Conservation (phyloP, 257 asterid genomes). For the Solanum lycopersicoides region DNA sequence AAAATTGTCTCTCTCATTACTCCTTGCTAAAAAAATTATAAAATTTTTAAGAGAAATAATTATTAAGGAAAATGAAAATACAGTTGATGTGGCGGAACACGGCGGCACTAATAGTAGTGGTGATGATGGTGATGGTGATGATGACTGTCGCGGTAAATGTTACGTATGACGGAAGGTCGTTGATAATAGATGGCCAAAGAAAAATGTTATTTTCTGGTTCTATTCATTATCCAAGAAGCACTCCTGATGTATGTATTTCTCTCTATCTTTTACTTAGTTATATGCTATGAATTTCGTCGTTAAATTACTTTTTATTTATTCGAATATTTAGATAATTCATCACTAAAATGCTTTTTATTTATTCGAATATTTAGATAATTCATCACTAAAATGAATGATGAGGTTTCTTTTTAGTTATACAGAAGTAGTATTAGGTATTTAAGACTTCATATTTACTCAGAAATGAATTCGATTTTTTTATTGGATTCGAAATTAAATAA, state of each 20-base stretch:
- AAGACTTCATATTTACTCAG: neutral
- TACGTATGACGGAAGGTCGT: conserved; percentile 56
- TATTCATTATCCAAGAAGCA: conserved; percentile 83
- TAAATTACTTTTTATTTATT: too few relatives aligned
- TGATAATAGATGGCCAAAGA: conserved; percentile 54
- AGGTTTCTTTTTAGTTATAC: neutral
- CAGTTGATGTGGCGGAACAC: conserved; percentile 6
- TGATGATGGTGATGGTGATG: neutral
- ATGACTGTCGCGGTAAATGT: conserved; percentile 26
- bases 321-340: too few relatives aligned
- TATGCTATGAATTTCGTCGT: neutral
- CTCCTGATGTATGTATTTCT: conserved; percentile 53
- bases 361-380: too few relatives aligned
- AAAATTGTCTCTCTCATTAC: neutral
- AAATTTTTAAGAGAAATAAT: neutral
- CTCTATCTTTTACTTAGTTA: neutral
- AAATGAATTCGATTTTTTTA: too few relatives aligned
- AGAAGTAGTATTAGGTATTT: neutral
- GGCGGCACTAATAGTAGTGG: neutral
- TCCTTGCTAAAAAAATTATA: neutral
- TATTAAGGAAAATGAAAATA: neutral
- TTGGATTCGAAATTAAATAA: neutral
- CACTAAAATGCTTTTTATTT: too few relatives aligned
- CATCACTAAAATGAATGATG: too few relatives aligned
- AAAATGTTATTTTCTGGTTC: conserved; percentile 76